phyloP scores from a whole-genome alignment of 2,329 filamentous ascomycete genomes.

The Monosporascus sp. region DNA sequence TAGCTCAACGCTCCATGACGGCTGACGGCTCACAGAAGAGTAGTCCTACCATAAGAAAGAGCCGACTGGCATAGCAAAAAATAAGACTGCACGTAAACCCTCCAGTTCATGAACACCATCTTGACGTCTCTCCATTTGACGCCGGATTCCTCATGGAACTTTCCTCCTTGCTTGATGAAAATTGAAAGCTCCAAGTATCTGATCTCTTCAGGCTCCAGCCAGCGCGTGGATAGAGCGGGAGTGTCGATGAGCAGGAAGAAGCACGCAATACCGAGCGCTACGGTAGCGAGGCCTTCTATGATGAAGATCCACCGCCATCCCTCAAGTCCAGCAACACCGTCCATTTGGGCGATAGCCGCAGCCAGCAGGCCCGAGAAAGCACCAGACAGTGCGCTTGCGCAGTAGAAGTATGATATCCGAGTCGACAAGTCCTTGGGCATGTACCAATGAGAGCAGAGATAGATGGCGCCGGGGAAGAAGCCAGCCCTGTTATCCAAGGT shows the following conservation, averaged over 20 bases:
- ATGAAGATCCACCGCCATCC: conserved; percentile 44
- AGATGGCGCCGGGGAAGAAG: conserved; percentile 25
- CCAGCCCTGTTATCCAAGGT: conserved; percentile 13
- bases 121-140: conserved; percentile 5
- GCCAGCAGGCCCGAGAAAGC: conserved; percentile 50
- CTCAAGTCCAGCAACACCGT: conserved; percentile 39
- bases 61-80: conserved; percentile 22
- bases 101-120: conserved; percentile 7
- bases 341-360: conserved; percentile 38
- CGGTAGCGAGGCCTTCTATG: conserved; percentile 51
- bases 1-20: not conserved
- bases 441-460: conserved; percentile 25
- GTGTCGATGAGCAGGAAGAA: conserved; percentile 36
- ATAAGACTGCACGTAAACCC: conserved; percentile 10
- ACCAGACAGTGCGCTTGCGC: conserved; percentile 55
- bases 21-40: not conserved
- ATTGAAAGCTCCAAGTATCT: not conserved
- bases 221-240: not conserved
- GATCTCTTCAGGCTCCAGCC: not conserved
- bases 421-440: conserved; percentile 20
- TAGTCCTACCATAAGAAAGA: conserved; percentile 15
- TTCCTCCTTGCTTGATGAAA: conserved; percentile 12
- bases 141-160: conserved; percentile 4
- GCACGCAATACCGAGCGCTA: conserved; percentile 49
- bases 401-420: conserved; percentile 24